phyloP scores from a whole-genome alignment of 1,284 basidiomycete species.

The Trametes versicolor region DNA sequence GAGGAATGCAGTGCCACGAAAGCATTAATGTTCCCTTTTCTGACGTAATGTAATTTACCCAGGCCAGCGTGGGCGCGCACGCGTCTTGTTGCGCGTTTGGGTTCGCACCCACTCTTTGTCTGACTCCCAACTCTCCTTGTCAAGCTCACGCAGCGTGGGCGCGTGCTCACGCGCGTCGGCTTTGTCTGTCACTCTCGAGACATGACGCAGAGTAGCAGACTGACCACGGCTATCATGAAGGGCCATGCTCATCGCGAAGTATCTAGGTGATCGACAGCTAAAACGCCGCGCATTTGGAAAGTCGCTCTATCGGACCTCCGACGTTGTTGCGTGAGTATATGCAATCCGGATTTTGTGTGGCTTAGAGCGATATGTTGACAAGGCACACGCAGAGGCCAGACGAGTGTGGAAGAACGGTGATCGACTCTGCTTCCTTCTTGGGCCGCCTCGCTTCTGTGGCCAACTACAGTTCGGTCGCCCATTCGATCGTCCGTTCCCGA shows the following conservation, averaged over 20 bases:
- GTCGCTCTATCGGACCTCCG: constrained; percentile 3
- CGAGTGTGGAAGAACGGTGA: constrained; percentile 16
- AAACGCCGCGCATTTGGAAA: constrained; percentile 4
- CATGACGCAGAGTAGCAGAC: not conserved
- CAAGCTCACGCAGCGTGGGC: constrained; percentile 22
- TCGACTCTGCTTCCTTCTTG: constrained; percentile 33
- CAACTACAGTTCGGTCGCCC: constrained; percentile 31
- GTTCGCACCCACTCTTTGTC: constrained; percentile 20
- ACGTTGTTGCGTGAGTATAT: constrained; percentile 19
- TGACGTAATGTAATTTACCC: constrained; percentile 30
- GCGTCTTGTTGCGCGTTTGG: constrained; percentile 17
- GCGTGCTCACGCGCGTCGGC: constrained; percentile 19
- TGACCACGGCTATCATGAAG: constrained; percentile 27
- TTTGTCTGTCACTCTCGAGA: constrained; percentile 19
- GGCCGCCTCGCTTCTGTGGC: constrained; percentile 16
- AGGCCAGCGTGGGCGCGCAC: constrained; percentile 16
- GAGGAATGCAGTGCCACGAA: constrained; percentile 24
- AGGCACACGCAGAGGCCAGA: constrained; percentile 12
- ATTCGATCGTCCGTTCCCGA: constrained; percentile 22
- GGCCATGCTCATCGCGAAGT: constrained; percentile 13
- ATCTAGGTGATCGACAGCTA: constrained; percentile 29
- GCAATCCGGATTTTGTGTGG: constrained; percentile 17
- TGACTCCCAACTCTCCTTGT: constrained; percentile 25
- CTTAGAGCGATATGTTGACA: constrained; percentile 2
- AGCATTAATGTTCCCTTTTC: constrained; percentile 26